Evolutionary conservation across 768 basidiomycete species (phyloP).

Genomic region (Candolleomyces efflorescens): DNA sequence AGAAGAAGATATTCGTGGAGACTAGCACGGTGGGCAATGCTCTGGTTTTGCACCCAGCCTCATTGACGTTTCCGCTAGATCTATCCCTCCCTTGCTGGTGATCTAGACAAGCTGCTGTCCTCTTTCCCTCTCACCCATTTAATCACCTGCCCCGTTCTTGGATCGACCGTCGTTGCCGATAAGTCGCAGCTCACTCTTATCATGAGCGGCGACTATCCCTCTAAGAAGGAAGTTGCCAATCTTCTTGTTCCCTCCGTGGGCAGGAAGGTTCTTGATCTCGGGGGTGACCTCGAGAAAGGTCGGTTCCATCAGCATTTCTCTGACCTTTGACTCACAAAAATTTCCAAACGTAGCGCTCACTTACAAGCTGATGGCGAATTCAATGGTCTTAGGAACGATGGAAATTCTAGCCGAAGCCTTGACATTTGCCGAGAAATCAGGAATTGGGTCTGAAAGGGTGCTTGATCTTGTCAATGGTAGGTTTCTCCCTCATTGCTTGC

Average conservation of each 20-base stretch:
- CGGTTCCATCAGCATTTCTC: neutral
- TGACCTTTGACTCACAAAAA: neutral
- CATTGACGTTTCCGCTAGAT: slow-evolving; percentile 31
- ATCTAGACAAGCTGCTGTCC: slow-evolving; percentile 67
- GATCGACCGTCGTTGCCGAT: slow-evolving; percentile 63
- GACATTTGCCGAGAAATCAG: slow-evolving; percentile 81
- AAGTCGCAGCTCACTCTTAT: slow-evolving; percentile 63
- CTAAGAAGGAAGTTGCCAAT: slow-evolving; percentile 77
- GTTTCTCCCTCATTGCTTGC: neutral
- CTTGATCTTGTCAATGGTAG: slow-evolving; percentile 55
- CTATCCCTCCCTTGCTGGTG: slow-evolving; percentile 56
- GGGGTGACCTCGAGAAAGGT: slow-evolving; percentile 84
- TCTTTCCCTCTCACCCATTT: slow-evolving; percentile 54
- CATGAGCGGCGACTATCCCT: slow-evolving; percentile 77
- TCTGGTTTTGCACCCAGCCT: neutral
- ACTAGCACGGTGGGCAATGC: slow-evolving; percentile 67
- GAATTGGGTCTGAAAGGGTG: slow-evolving; percentile 63
- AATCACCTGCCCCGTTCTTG: slow-evolving; percentile 77
- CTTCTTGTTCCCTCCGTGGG: slow-evolving; percentile 79
- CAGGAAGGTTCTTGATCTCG: slow-evolving; percentile 74
- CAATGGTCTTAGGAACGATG: slow-evolving; percentile 68
- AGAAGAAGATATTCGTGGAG: slow-evolving; percentile 77
- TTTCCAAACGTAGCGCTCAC: slow-evolving; percentile 44
- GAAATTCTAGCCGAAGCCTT: slow-evolving; percentile 81
- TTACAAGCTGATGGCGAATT: slow-evolving; percentile 79